Evolutionary conservation across 345 rosid genomes (phyloP).

Genomic region (Euphorbia peplus): DNA sequence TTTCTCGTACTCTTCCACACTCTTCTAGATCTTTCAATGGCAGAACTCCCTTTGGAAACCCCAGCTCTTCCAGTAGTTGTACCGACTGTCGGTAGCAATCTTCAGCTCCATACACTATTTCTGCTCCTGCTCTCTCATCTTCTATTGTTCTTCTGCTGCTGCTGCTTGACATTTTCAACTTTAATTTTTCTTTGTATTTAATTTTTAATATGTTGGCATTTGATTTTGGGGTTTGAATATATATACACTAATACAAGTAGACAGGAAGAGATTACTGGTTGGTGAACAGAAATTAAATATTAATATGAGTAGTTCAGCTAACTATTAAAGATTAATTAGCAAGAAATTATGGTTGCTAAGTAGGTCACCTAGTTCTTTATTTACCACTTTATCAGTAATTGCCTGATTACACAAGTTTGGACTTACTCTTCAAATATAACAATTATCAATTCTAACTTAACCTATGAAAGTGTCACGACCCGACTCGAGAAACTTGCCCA

Average conservation of each 20-base stretch:
- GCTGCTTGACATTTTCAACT: conserved; percentile 42
- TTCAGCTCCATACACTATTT: conserved; percentile 64
- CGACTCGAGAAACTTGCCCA: too few species aligned
- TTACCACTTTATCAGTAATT: not conserved
- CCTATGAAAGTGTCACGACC: too few species aligned
- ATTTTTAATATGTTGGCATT: not conserved
- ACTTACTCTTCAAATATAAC: too few species aligned
- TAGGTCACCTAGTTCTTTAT: conserved; percentile 6
- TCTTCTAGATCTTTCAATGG: conserved; percentile 79
- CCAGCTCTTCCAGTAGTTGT: conserved; percentile 74
- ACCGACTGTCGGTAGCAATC: conserved; percentile 60
- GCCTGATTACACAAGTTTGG: too few species aligned
- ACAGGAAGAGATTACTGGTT: not conserved
- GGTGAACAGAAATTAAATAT: conserved; percentile 16
- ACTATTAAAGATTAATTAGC: not conserved
- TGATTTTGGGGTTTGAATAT: conserved; percentile 3
- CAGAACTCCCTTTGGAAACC: conserved; percentile 86
- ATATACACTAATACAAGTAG: too few species aligned
- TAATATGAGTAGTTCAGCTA: conserved; percentile 13
- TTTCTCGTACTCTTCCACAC: conserved; percentile 74
- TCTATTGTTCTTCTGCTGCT: conserved; percentile 14
- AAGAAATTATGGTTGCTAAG: not conserved
- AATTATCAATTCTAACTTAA: too few species aligned
- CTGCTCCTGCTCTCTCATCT: conserved; percentile 64
- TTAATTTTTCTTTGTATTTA: not conserved